Conservation (phyloP, 805 yeast genomes). For the Blastobotrys peoriensis region DNA sequence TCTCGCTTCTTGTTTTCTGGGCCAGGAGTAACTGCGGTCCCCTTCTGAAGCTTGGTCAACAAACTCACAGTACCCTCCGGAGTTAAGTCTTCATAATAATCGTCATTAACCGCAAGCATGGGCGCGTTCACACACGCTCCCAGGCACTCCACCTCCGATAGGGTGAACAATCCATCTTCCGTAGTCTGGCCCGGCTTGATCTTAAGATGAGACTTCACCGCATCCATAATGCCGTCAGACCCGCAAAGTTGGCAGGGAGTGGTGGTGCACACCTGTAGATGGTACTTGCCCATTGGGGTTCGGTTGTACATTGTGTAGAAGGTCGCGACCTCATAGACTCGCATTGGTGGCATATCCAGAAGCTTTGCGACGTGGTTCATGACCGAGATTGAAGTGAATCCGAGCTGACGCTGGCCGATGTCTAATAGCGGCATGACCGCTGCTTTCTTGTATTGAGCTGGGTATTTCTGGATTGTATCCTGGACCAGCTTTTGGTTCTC, state of each 20-base stretch:
- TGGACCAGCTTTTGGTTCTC: conserved; percentile 66
- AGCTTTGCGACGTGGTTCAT: conserved; percentile 85
- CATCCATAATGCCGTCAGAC: conserved; percentile 70
- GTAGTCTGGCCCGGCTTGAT: conserved; percentile 77
- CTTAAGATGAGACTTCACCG: conserved; percentile 54
- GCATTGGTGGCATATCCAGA: conserved; percentile 88
- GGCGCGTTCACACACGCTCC: conserved; percentile 94
- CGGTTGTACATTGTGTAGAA: conserved; percentile 89
- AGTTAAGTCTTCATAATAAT: conserved; percentile 75
- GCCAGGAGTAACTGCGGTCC: conserved; percentile 58
- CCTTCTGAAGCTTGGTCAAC: conserved; percentile 57
- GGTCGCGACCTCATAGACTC: conserved; percentile 89
- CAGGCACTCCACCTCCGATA: conserved; percentile 84
- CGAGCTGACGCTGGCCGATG: conserved; percentile 80
- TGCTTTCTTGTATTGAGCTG: conserved; percentile 78
- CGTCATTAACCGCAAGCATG: conserved; percentile 79
- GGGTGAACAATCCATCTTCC: conserved; percentile 64
- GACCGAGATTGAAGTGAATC: conserved; percentile 78
- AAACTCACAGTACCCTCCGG: conserved; percentile 55
- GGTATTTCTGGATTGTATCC: conserved; percentile 70
- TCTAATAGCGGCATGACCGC: conserved; percentile 86
- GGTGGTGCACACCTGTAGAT: conserved; percentile 81
- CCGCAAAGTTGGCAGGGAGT: conserved; percentile 86
- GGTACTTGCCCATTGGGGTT: conserved; percentile 78
- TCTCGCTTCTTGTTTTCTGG: conserved; percentile 59